Evolutionary conservation across 768 basidiomycete species (phyloP), one percentile per base, ranked within the genome.

Genomic region (Austroboletus festivus): DNA sequence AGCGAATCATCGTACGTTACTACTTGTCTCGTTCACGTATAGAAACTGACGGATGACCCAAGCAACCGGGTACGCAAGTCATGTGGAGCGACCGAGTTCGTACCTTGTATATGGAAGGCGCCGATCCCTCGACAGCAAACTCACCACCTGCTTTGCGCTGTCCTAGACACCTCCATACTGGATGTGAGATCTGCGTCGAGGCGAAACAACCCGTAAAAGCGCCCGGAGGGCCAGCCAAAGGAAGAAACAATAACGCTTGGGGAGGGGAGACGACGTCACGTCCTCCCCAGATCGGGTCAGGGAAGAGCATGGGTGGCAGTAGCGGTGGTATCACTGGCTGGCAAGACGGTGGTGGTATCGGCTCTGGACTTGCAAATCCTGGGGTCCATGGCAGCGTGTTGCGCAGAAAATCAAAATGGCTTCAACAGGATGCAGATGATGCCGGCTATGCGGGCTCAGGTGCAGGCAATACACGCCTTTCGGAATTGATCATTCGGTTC

Each of bases 161-260:
- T 57, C 81, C 85, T 0, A 76, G 86, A 18, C 87, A 90, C 62
- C 73, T 90, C 1, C 80, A 85, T 55, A 81, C 80, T 5, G 79
- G 78, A 28, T 90, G 87, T 56, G 80, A 86, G 56, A 87, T 89
- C 49, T 90, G 87, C 56, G 79, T 85, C n/a, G 82, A 81, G 55
- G 80, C 82, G 0, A 82, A 73, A 56, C 71, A 65, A 1, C 31
- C 26, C 15, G 13, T 52, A n/a, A 68, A 57, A 49, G 45, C 45
- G 19, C 67, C 62, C 9, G 61, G 65, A 21, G 65, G 62, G 10
- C 50, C 58, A 2, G 46, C 44, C 28, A 62, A 62, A 38, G 53
- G 55, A 18, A 62, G 62, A 39, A 22, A 49, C 21, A 38, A 47
- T 23, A 38, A 51, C 4, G 57, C 58, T 5, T 60, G 65, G 65